Conservation (phyloP, 106 monocot species). For the Amphibolis antarctica region DNA sequence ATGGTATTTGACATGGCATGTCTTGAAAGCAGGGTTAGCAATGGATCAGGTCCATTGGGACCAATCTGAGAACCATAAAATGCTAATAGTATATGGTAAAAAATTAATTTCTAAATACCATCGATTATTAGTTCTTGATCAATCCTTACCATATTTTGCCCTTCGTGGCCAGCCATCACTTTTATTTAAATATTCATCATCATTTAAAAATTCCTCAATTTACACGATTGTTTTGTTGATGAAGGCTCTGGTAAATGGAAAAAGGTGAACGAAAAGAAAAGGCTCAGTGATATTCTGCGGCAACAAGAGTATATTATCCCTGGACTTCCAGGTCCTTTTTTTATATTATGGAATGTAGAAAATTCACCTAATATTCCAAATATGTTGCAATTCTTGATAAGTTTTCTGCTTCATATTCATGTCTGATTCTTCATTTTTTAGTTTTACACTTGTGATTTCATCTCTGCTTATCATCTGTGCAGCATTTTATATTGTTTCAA, state of each 20-base stretch:
- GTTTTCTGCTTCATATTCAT: not conserved
- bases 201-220: not conserved
- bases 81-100: too few species aligned
- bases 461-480: conserved; percentile 15
- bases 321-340: conserved; percentile 58
- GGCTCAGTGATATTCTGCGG: conserved; percentile 42
- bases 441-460: not conserved
- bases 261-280: conserved; percentile 75
- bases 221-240: conserved; percentile 9
- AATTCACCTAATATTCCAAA: not conserved
- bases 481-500: conserved; percentile 86
- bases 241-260: conserved; percentile 45
- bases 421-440: not conserved
- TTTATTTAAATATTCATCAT: not conserved
- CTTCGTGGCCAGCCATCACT: too few species aligned
- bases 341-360: not conserved
- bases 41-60: too few species aligned
- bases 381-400: not conserved
- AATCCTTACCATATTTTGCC: too few species aligned
- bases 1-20: too few species aligned
- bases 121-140: too few species aligned
- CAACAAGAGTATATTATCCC: conserved; percentile 68
- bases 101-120: too few species aligned
- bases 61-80: too few species aligned
- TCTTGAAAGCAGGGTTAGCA: too few species aligned